Conservation (phyloP, 2,329 filamentous ascomycete species). For the Alternaria sp. region DNA sequence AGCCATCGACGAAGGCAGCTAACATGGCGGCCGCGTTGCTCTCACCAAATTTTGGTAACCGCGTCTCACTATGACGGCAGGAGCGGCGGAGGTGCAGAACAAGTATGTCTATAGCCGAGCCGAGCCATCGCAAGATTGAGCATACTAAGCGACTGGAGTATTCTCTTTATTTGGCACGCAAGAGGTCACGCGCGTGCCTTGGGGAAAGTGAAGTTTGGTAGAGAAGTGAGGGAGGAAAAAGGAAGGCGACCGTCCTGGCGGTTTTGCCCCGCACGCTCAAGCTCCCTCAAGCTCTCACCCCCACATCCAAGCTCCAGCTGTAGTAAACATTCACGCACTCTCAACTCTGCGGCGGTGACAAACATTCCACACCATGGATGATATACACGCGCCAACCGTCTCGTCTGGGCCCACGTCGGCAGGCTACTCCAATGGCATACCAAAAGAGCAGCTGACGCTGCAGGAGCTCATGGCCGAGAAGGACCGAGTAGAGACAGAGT, state of each 20-base stretch:
- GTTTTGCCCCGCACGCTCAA: constrained; percentile 20
- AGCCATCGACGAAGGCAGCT: constrained; percentile 2
- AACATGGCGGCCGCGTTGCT: constrained; percentile 15
- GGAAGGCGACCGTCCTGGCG: constrained; percentile 1
- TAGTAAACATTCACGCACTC: neutral
- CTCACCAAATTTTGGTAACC: constrained; percentile 7
- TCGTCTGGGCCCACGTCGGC: constrained; percentile 75
- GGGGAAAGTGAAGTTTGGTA: neutral
- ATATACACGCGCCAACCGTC: constrained; percentile 73
- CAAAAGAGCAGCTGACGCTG: constrained; percentile 70
- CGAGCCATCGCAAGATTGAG: neutral
- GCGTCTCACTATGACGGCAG: constrained; percentile 15
- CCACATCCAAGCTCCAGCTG: neutral
- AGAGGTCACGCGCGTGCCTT: neutral
- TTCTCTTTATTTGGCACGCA: neutral
- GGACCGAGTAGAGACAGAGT: constrained; percentile 81
- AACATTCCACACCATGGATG: constrained; percentile 60
- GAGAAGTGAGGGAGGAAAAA: neutral
- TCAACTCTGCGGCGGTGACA: neutral
- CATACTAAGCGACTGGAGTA: neutral
- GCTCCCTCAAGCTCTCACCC: constrained; percentile 9
- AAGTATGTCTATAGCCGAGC: neutral
- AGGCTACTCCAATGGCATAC: constrained; percentile 65
- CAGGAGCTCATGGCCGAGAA: constrained; percentile 84
- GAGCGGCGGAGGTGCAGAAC: too few relatives aligned